Conservation (phyloP, 2,329 filamentous ascomycete species). For the Fusarium keratoplasticum region DNA sequence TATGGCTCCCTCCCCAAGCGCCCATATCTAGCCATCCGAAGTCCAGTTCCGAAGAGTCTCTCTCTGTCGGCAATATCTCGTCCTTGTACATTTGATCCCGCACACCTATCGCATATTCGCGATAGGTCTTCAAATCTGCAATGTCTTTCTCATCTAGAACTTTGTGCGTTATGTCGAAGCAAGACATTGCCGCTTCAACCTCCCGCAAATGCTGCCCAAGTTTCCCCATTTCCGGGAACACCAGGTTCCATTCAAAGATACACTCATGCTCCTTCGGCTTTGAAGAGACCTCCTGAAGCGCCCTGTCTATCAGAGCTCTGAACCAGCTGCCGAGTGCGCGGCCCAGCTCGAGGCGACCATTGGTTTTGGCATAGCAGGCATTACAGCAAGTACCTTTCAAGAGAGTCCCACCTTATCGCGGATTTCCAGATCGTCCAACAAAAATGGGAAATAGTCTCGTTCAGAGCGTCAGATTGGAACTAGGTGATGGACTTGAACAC, state of each 20-base stretch:
- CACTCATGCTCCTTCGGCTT: neutral
- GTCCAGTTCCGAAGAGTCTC: no score
- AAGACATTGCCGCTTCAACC: neutral
- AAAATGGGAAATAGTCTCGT: no score
- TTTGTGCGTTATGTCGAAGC: neutral
- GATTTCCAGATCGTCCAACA: no score
- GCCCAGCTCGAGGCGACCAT: neutral
- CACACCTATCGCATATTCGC: neutral
- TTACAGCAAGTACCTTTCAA: slow-evolving; percentile 9
- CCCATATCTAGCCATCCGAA: no score
- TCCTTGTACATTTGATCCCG: neutral
- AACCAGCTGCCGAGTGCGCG: neutral
- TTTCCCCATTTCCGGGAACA: neutral
- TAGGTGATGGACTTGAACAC: neutral
- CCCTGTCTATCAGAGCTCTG: neutral
- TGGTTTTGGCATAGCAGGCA: slow-evolving; percentile 4
- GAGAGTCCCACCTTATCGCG: neutral
- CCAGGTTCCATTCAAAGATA: neutral
- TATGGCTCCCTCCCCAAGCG: neutral
- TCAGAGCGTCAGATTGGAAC: no score
- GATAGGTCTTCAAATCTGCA: neutral
- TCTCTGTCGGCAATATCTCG: no score
- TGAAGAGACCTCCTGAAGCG: neutral
- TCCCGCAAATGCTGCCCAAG: neutral
- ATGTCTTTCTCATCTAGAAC: neutral